phyloP scores from a whole-genome alignment of 2,329 filamentous ascomycete genomes.

The Nectriaceae sp. region DNA sequence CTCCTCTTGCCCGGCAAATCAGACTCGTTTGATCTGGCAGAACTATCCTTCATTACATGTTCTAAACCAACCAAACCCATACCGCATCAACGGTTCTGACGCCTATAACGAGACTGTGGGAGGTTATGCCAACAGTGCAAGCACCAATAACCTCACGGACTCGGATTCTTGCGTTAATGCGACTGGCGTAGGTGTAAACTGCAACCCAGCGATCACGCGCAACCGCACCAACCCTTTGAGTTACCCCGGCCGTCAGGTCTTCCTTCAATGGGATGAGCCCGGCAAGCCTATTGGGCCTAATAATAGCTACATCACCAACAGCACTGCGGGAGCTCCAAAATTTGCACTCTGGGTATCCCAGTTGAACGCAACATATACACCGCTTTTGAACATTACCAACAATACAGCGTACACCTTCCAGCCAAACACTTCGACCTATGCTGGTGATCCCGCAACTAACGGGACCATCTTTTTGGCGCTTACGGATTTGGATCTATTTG shows the following conservation, averaged over 20 bases:
- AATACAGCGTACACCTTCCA: constrained; percentile 69
- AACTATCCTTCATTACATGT: constrained; percentile 76
- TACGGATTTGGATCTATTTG: constrained; percentile 66
- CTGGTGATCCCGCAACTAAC: constrained; percentile 70
- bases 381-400: constrained; percentile 54
- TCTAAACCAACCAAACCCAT: constrained; percentile 76
- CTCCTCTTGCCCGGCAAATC: constrained; percentile 69
- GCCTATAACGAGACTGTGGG: constrained; percentile 66
- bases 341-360: constrained; percentile 79
- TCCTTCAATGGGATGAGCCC: constrained; percentile 71
- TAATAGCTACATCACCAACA: constrained; percentile 74
- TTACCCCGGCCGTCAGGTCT: constrained; percentile 72
- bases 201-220: constrained; percentile 63
- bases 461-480: constrained; percentile 79
- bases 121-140: constrained; percentile 57
- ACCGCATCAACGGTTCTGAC: constrained; percentile 63
- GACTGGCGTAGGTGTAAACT: constrained; percentile 55
- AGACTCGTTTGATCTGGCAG: constrained; percentile 78
- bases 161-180: constrained; percentile 60
- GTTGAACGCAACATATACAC: constrained; percentile 72
- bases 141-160: constrained; percentile 43
- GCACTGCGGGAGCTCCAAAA: constrained; percentile 57
- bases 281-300: constrained; percentile 74
- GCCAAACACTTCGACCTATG: constrained; percentile 68
- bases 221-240: constrained; percentile 73